A percentile compares a stretch with the other conserved stretches of the same genome.
phyloP scores from a whole-genome alignment of 169 alveolate genomes.

The Cryptosporidium viatorum region DNA sequence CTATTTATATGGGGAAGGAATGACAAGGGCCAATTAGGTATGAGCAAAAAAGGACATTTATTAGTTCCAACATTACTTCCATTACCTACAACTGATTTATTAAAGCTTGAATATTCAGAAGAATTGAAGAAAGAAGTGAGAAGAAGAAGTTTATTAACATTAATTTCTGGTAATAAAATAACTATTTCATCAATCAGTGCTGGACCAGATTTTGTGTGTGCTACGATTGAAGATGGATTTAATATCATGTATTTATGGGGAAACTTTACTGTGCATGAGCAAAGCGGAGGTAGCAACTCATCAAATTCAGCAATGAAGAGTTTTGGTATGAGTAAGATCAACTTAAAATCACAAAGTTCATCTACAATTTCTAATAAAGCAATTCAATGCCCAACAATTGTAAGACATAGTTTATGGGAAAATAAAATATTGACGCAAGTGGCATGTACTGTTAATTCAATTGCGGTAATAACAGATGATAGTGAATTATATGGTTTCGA shows the following conservation, averaged over 20 bases:
- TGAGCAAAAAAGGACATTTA: slow-evolving; percentile 42
- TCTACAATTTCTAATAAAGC: slow-evolving; percentile 33
- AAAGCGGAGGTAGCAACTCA: slow-evolving; percentile 1
- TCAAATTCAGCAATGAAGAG: slow-evolving; percentile 25
- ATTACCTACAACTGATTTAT: slow-evolving; percentile 51
- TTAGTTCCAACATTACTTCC: slow-evolving; percentile 46
- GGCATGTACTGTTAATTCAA: slow-evolving; percentile 60
- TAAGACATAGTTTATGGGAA: slow-evolving; percentile 68
- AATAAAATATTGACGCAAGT: slow-evolving; percentile 67
- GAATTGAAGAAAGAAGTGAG: slow-evolving; percentile 61
- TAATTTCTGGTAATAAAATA: slow-evolving; percentile 54
- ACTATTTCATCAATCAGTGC: slow-evolving; percentile 73
- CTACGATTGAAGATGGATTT: slow-evolving; percentile 70
- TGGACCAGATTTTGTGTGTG: slow-evolving; percentile 69
- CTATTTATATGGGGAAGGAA: slow-evolving; percentile 74
- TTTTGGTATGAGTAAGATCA: slow-evolving; percentile 20
- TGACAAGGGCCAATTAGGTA: slow-evolving; percentile 73
- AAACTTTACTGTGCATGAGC: slow-evolving; percentile 47
- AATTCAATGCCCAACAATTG: slow-evolving; percentile 72
- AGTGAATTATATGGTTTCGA: slow-evolving; percentile 72
- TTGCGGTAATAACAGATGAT: slow-evolving; percentile 73
- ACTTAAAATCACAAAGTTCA: slow-evolving; percentile 37
- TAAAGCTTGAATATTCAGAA: slow-evolving; percentile 33
- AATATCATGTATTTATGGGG: slow-evolving; percentile 75
- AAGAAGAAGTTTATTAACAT: slow-evolving; percentile 62